Base-by-base conservation (phyloP, 2,329 filamentous ascomycete genomes). In the Fusarium robinianum region DNA sequence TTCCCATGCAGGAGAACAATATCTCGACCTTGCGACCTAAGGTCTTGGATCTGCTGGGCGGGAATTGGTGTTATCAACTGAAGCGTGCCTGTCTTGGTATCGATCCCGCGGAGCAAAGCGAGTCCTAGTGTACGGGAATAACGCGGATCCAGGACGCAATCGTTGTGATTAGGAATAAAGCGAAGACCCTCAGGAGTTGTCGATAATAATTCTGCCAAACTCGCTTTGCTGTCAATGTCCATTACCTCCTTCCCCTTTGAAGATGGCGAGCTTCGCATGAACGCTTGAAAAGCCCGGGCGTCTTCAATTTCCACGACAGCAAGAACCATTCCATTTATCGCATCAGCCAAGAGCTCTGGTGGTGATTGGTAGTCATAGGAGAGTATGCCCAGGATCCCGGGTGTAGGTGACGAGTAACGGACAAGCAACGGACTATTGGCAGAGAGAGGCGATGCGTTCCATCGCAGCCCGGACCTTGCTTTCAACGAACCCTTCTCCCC, bases 271-370 rank as follows among this genome's bases (percentile, higher is more conserved):
- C 41, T 9, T 25, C 33, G 23, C 18, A 30, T 23, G 8, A 38
- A 71, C 56, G 8, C 61, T 8, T 70, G 64, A 41, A 84, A 77
- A 3, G 81, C 81, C 15, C 63, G 64, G 1, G 63, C 48, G 15
- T 77, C 75, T 38, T 87, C 79, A 6, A 88, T 69, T 19, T 78
- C 75, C 0, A 89, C 80, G 6, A 88, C 70, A 0, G 86, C 83
- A 0, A 92, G 68, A 1, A 90, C 63, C n/a, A 80, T 79, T 11
- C 88, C 88, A 53, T 88, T 84, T 29, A 92, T 79, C 0, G 83
- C 75, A 26, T 87, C 83, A 0, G 75, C 71, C 2, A 91, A 65
- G 6, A 86, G 70, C 5, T 77, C 73, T 1, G 79, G 67, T 1
- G 79, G 71, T 3, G 81, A 74, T 46, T 83, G 80, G 55, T 84